A percentile compares a stretch with the other conserved stretches of the same genome.
These are phyloP conservation scores for Gnaphalium uliginosum DNA, from an alignment of 129 eudicot species.

Conservation along the genomic window DNA sequence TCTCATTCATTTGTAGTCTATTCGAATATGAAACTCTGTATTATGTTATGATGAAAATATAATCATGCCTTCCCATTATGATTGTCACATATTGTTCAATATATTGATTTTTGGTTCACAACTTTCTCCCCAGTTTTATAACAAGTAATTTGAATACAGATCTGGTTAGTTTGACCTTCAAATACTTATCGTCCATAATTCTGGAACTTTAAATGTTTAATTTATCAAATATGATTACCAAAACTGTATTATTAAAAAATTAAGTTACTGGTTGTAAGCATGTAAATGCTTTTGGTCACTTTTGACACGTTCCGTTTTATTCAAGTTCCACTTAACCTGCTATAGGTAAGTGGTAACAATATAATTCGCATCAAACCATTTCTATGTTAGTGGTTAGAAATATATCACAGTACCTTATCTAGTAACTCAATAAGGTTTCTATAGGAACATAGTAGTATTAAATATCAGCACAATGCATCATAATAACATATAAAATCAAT, in stretches of 20 bases:
- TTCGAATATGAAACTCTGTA: conserved; percentile 22
- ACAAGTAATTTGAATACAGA: not conserved
- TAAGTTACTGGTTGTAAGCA: not conserved
- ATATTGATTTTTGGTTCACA: not conserved
- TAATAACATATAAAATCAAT: not conserved
- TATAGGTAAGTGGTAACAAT: not conserved
- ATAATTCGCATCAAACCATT: not conserved
- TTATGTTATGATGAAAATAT: conserved; percentile 12
- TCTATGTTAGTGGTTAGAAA: not conserved
- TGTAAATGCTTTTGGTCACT: not conserved
- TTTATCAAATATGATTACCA: not conserved
- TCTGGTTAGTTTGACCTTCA: not conserved
- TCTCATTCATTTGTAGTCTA: conserved; percentile 20
- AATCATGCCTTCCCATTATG: conserved; percentile 18
- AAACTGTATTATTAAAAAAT: not conserved
- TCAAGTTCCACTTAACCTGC: not conserved
- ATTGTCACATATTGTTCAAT: not conserved
- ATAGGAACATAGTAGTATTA: not conserved
- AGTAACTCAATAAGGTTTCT: not conserved
- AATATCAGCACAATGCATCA: not conserved
- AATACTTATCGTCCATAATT: not conserved
- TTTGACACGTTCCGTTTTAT: not conserved
- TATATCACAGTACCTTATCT: no score
- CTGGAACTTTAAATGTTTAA: not conserved
- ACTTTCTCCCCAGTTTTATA: not conserved